Base-by-base conservation (phyloP, 352 stramenopile species). In the Pythium rhizo-oryzae region DNA sequence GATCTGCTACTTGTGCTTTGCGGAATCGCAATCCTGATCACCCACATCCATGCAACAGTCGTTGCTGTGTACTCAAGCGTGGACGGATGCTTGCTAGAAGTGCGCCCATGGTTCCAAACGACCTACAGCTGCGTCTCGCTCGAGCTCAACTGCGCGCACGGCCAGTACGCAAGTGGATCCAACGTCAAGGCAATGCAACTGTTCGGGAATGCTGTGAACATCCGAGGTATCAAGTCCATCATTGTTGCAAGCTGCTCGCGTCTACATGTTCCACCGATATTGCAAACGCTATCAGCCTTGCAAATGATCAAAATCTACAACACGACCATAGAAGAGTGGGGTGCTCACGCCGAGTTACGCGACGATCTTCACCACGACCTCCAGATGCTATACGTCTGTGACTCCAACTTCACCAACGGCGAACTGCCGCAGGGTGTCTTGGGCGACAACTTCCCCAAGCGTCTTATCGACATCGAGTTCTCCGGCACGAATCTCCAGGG, bases 311-410 rank as follows among this genome's bases (percentile, higher is more conserved):
- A 67, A 23, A 47, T 67, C 9, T 66, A 59, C 58, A 79, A 79
- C 55, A 75, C 51, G n/a, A 72, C 72, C 12, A 33, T 78, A 13
- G 57, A 28, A 8, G 12, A 57, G 15, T 78, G 72, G 72, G 21
- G 30, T 8, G 13, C 19, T 4, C 47, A 51, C 1, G 62, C 57
- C 7, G 71, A 65, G 15, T n/a, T 75, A 23, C 61, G 18, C 5
- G 2, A 61, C 1, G 15, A 50, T 5, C 21, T 55, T 0, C 66
- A 77, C 18, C 62, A 54, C 12, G 52, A 35, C 8, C 3, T 77
- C 0, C 47, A 70, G 51, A 37, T 72, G 5, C 53, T 77, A 16
- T 70, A 65, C 35, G 28, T 70, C 18, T 53, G 35, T n/a, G 39
- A 57, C 11, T 44, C 64, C 0, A 72, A 72, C 21, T 53, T 72